Conservation (phyloP, 2,329 filamentous ascomycete species). For the Epicoccum sorghinum region DNA sequence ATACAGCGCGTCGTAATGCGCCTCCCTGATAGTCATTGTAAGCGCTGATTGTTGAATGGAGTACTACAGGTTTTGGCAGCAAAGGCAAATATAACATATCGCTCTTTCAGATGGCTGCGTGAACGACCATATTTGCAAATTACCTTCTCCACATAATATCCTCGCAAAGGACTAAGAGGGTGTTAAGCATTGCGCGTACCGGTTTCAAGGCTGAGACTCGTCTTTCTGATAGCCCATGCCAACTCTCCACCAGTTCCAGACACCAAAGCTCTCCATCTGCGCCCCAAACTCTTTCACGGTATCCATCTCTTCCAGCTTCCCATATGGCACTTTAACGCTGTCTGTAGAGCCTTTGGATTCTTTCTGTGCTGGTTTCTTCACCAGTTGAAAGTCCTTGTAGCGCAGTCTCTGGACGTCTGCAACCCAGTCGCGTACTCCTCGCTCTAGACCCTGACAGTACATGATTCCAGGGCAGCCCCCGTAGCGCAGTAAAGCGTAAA, state of each 20-base stretch:
- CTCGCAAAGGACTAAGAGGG: too few species aligned
- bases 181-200: too few species aligned
- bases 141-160: too few species aligned
- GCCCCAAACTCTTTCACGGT: slow-evolving; percentile 69
- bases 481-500: slow-evolving; percentile 69
- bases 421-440: slow-evolving; percentile 68
- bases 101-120: too few species aligned
- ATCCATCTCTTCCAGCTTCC: slow-evolving; percentile 61
- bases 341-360: slow-evolving; percentile 1
- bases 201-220: slow-evolving; percentile 16
- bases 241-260: slow-evolving; percentile 70
- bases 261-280: slow-evolving; percentile 64
- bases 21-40: too few species aligned
- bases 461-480: slow-evolving; percentile 77
- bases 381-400: slow-evolving; percentile 76
- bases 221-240: slow-evolving; percentile 64
- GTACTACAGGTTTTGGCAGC: too few species aligned
- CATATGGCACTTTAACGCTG: slow-evolving; percentile 16
- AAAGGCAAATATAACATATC: too few species aligned
- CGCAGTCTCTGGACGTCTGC: slow-evolving; percentile 65
- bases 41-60: too few species aligned
- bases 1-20: too few species aligned
- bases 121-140: too few species aligned
- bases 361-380: slow-evolving; percentile 57
- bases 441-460: slow-evolving; percentile 72